Evolutionary conservation across 2,329 filamentous ascomycete species (phyloP).

Genomic region (Diaporthe sp.): DNA sequence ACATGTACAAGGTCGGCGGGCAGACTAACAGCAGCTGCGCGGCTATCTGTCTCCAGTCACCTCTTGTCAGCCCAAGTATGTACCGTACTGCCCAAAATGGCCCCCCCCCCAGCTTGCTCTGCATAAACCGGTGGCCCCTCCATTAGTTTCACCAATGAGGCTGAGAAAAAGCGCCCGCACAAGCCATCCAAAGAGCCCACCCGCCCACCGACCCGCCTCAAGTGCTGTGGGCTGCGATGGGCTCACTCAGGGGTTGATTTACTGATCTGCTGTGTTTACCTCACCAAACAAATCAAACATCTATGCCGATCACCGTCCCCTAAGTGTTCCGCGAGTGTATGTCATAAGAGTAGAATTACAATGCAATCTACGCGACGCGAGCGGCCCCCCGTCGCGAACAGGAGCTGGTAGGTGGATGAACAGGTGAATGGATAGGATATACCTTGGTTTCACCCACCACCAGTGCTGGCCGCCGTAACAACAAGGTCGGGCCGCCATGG

Average conservation of each 20-base stretch:
- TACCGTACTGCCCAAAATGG: not conserved
- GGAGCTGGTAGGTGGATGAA: not conserved
- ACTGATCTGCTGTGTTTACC: not conserved
- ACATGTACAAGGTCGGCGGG: conserved; percentile 1
- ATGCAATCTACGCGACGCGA: conserved; percentile 2
- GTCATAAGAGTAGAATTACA: conserved; percentile 14
- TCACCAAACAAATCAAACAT: conserved; percentile 7
- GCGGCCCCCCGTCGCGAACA: not conserved
- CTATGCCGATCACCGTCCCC: conserved; percentile 6
- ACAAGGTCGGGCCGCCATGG: conserved; percentile 1
- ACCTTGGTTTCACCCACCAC: conserved; percentile 11
- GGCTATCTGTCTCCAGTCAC: not conserved
- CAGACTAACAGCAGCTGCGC: conserved; percentile 10
- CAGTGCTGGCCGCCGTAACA: not conserved
- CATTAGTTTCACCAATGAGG: conserved; percentile 27
- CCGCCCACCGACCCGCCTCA: conserved; percentile 14
- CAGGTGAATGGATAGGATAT: not conserved
- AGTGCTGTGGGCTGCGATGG: conserved; percentile 15
- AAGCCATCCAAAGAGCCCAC: conserved; percentile 10
- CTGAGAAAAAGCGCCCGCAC: conserved; percentile 19
- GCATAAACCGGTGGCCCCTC: conserved; percentile 22
- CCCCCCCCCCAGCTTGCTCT: conserved; percentile 18
- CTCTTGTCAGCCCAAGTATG: not conserved
- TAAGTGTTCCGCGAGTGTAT: not conserved
- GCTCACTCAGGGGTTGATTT: conserved; percentile 11